phyloP scores from a whole-genome alignment of 2,329 filamentous ascomycete genomes.

The Arthrobotrys iridis region DNA sequence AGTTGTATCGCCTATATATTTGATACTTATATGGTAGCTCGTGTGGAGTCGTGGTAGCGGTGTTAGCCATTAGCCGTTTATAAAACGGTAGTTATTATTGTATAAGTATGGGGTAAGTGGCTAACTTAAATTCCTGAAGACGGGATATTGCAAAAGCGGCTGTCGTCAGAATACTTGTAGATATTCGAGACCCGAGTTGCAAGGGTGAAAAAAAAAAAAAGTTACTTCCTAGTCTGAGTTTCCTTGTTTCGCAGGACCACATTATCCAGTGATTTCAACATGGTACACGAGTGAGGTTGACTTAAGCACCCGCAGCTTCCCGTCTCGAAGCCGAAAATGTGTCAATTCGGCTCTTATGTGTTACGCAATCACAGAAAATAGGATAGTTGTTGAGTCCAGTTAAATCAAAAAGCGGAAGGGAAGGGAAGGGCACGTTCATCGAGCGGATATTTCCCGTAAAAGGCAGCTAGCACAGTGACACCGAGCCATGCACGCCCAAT shows the following conservation, averaged over 20 bases:
- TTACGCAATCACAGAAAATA: background rate
- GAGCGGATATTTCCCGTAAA: no score
- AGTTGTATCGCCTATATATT: background rate
- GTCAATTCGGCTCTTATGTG: background rate
- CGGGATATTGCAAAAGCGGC: background rate
- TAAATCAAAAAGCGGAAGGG: background rate
- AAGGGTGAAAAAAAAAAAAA: no score
- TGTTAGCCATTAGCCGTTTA: constrained; percentile 4
- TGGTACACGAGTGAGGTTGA: background rate
- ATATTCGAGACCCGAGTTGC: no score
- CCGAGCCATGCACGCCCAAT: background rate
- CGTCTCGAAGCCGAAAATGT: background rate
- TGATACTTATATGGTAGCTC: background rate
- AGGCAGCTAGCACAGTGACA: background rate
- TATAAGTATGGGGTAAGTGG: constrained; percentile 15
- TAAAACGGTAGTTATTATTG: constrained; percentile 9
- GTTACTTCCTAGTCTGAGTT: no score
- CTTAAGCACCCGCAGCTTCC: background rate
- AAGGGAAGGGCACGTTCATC: no score
- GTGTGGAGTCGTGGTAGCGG: background rate
- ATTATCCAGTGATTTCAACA: background rate
- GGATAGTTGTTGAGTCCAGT: background rate
- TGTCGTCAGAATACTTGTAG: no score
- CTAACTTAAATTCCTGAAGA: background rate
- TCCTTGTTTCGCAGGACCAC: no score